Evolutionary conservation across 805 yeast genomes (phyloP).

Genomic region (Ogataea ganodermae): DNA sequence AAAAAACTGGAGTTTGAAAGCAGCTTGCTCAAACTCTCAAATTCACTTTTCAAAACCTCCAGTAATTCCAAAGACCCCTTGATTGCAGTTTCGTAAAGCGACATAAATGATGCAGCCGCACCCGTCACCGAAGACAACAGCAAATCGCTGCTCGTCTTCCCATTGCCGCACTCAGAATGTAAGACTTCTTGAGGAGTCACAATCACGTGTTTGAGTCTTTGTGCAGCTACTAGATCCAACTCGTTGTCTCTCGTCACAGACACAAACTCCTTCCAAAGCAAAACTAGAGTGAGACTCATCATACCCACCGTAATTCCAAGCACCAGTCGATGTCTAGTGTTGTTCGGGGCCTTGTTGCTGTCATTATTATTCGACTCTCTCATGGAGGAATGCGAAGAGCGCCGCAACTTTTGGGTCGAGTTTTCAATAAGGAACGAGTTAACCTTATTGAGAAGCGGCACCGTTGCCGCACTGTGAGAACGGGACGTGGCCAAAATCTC

Average conservation of each 20-base stretch:
- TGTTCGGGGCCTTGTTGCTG: slow-evolving; percentile 8
- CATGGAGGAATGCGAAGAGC: slow-evolving; percentile 1
- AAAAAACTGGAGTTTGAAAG: slow-evolving; percentile 17
- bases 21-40: slow-evolving; percentile 16
- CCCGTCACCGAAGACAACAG: not conserved
- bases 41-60: slow-evolving; percentile 11
- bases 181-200: slow-evolving; percentile 12
- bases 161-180: slow-evolving; percentile 16
- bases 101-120: slow-evolving; percentile 5
- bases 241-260: not conserved
- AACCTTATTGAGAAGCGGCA: slow-evolving; percentile 20
- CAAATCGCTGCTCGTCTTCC: not conserved
- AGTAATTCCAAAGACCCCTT: slow-evolving; percentile 11
- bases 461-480: slow-evolving; percentile 8
- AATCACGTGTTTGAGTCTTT: slow-evolving; percentile 4
- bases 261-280: slow-evolving; percentile 28
- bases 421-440: slow-evolving; percentile 29
- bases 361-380: slow-evolving; percentile 5
- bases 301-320: slow-evolving; percentile 34
- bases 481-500: slow-evolving; percentile 14
- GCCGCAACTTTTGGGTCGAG: slow-evolving; percentile 15
- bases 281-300: slow-evolving; percentile 31
- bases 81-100: slow-evolving; percentile 8
- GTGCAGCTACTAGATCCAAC: not conserved
- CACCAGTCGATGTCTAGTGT: slow-evolving; percentile 21